These are phyloP conservation scores for Diaporthe aspalathi DNA, from an alignment of 2,329 filamentous ascomycete genomes.

Conservation along the genomic window DNA sequence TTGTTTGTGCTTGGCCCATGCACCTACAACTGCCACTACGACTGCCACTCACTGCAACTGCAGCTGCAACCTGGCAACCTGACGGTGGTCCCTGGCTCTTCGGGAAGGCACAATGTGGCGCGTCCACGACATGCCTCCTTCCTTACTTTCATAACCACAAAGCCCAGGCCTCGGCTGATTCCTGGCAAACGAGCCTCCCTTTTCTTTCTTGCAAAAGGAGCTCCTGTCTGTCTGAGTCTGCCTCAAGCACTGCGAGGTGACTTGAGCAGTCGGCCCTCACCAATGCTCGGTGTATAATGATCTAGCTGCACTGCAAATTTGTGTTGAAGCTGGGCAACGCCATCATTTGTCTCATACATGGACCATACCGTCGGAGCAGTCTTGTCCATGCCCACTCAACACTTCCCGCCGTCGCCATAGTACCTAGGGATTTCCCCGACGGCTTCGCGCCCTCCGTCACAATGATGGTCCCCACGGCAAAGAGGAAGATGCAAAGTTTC, in stretches of 20 bases:
- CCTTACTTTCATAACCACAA: background rate
- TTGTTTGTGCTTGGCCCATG: background rate
- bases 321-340: constrained; percentile 12
- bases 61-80: background rate
- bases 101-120: constrained; percentile 39
- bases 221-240: background rate
- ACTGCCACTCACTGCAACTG: no score
- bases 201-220: no score
- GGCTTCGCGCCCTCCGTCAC: background rate
- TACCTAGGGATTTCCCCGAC: background rate
- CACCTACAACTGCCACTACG: constrained; percentile 3
- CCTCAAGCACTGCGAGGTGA: background rate
- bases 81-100: constrained; percentile 28
- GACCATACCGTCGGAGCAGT: background rate
- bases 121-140: constrained; percentile 27
- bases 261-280: background rate
- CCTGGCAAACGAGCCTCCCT: no score
- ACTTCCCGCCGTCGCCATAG: background rate
- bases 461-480: constrained; percentile 48
- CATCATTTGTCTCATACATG: background rate
- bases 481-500: constrained; percentile 51
- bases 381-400: background rate
- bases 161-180: background rate
- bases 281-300: background rate
- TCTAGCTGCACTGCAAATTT: constrained; percentile 1